Conservation (phyloP, 306 rosid genomes). For the Citrullus mucosospermus region DNA sequence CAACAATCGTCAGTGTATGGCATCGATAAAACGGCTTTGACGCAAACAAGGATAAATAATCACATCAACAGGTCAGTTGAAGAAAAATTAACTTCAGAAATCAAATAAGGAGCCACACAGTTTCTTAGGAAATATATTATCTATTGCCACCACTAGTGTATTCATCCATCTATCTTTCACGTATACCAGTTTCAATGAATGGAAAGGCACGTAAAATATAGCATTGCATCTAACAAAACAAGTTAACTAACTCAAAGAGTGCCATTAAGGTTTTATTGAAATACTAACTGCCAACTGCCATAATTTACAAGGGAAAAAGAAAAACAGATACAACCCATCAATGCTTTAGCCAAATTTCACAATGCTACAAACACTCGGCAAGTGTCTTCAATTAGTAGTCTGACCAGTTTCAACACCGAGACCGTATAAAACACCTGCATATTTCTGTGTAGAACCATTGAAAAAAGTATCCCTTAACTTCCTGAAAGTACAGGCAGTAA, state of each 20-base stretch:
- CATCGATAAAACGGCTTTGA: neutral
- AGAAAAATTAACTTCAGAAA: neutral
- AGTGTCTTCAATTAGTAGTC: conserved; percentile 34
- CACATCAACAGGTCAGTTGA: neutral
- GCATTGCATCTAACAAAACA: neutral
- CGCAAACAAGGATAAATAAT: neutral
- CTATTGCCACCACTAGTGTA: neutral
- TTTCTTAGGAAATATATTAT: neutral
- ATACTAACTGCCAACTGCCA: conserved; percentile 29
- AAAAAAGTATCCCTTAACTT: conserved; percentile 51
- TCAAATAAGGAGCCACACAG: neutral
- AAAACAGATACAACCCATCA: conserved; percentile 23
- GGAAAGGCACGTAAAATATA: neutral
- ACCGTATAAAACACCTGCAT: conserved; percentile 52
- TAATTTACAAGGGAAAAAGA: conserved; percentile 30
- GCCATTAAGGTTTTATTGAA: conserved; percentile 29
- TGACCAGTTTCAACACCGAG: conserved; percentile 46
- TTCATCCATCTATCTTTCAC: neutral
- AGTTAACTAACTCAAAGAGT: neutral
- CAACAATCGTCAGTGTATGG: neutral
- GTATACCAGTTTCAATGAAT: neutral
- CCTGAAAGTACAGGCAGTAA: conserved; percentile 42
- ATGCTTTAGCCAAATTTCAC: conserved; percentile 29
- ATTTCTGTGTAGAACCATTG: conserved; percentile 45
- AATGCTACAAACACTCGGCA: conserved; percentile 17